A percentile compares a stretch with the other conserved stretches of the same genome.
phyloP scores from a whole-genome alignment of 2,329 filamentous ascomycete species.

The Botryotinia convoluta region DNA sequence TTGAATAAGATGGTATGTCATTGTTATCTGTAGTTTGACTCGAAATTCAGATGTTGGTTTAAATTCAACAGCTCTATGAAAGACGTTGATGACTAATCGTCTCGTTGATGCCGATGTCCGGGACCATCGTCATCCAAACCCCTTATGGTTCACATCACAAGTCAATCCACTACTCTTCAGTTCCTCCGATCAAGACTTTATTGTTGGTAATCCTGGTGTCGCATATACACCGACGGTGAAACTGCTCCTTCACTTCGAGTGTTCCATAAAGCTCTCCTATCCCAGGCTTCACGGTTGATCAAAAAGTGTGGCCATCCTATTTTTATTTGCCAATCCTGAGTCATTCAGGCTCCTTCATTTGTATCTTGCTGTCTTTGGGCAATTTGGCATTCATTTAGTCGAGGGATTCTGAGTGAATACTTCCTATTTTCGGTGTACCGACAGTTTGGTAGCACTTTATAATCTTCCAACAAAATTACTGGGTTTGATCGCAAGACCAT shows the following conservation, averaged over 20 bases:
- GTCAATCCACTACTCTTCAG: background rate
- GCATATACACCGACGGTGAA: background rate
- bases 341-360: background rate
- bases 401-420: no score
- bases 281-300: background rate
- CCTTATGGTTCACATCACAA: background rate
- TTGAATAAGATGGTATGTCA: no score
- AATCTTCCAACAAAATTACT: background rate
- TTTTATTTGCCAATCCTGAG: background rate
- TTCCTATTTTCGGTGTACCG: background rate
- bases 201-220: background rate
- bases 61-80: no score
- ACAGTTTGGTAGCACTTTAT: background rate
- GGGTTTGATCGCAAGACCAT: background rate
- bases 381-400: background rate
- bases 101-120: background rate
- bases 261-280: background rate
- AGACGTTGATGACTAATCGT: background rate
- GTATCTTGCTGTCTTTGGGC: background rate
- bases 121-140: background rate
- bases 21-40: no score
- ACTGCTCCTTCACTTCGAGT: background rate
- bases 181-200: no score
- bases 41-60: no score
- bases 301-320: background rate